A percentile compares a stretch with the other conserved stretches of the same genome.
Conservation (phyloP, 768 basidiomycete genomes). For the Kwoniella mangroviensis region DNA sequence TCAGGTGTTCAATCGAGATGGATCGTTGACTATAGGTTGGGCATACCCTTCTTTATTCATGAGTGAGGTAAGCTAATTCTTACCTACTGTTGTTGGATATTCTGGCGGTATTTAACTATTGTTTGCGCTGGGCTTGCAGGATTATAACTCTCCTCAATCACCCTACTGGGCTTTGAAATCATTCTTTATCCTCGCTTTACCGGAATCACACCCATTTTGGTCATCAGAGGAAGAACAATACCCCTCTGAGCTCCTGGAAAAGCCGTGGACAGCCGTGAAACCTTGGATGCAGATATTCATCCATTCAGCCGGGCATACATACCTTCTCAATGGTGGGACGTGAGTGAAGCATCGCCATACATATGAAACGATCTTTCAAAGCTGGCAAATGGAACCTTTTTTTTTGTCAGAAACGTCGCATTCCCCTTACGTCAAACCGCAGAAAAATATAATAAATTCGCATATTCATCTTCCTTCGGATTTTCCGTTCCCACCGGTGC, state of each 20-base stretch:
- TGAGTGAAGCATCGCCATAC: constrained; percentile 10
- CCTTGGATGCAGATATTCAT: constrained; percentile 43
- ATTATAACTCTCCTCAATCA: constrained; percentile 62
- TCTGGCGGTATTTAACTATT: no score
- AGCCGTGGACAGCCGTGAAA: constrained; percentile 24
- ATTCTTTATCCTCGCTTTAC: constrained; percentile 70
- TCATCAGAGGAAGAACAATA: constrained; percentile 68
- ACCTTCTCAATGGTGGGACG: constrained; percentile 71
- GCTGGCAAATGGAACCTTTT: constrained; percentile 35
- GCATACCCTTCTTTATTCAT: constrained; percentile 73
- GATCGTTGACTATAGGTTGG: constrained; percentile 74
- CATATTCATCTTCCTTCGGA: constrained; percentile 75
- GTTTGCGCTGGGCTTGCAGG: constrained; percentile 64
- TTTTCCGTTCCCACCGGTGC: constrained; percentile 74
- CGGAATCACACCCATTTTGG: constrained; percentile 76
- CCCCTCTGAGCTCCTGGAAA: constrained; percentile 61
- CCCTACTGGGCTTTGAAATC: constrained; percentile 83
- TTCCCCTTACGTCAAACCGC: constrained; percentile 27
- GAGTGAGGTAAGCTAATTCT: constrained; percentile 71
- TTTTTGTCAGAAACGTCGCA: constrained; percentile 25
- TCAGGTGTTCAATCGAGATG: constrained; percentile 64
- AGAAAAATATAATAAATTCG: constrained; percentile 77
- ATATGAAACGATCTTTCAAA: no score
- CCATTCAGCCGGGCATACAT: constrained; percentile 62
- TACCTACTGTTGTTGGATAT: no score